Evolutionary conservation across 73 alveolate species (phyloP).

Genomic region (Tetrahymena malaccensis): DNA sequence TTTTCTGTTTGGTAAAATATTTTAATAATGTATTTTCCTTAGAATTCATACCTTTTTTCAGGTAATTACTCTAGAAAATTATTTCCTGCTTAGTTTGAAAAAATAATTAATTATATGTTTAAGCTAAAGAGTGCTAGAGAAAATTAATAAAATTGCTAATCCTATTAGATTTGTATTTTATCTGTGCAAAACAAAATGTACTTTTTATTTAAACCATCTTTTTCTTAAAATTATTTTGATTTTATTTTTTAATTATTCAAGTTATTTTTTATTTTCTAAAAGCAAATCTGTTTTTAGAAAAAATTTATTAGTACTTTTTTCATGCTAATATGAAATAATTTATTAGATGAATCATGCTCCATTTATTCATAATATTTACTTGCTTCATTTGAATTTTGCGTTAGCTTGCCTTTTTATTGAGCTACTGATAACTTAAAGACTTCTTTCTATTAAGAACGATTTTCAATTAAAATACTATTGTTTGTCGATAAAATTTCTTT

Average conservation of each 20-base stretch:
- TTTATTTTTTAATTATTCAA: background rate
- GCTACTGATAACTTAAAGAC: no score
- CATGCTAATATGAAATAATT: background rate
- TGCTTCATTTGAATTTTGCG: background rate
- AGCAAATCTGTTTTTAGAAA: background rate
- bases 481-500: no score
- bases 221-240: background rate
- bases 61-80: background rate
- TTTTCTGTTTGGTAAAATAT: background rate
- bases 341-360: no score
- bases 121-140: background rate
- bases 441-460: no score
- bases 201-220: background rate
- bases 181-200: background rate
- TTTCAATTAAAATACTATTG: no score
- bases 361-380: background rate
- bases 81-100: background rate
- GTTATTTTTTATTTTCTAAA: background rate
- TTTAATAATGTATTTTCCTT: background rate
- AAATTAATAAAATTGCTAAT: background rate
- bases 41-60: background rate
- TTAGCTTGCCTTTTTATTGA: background rate
- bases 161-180: background rate
- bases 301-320: background rate
- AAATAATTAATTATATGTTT: background rate